A percentile compares a stretch with the other conserved stretches of the same genome.
phyloP scores from a whole-genome alignment of 2,329 filamentous ascomycete species.

The Aureobasidium leucospermi region DNA sequence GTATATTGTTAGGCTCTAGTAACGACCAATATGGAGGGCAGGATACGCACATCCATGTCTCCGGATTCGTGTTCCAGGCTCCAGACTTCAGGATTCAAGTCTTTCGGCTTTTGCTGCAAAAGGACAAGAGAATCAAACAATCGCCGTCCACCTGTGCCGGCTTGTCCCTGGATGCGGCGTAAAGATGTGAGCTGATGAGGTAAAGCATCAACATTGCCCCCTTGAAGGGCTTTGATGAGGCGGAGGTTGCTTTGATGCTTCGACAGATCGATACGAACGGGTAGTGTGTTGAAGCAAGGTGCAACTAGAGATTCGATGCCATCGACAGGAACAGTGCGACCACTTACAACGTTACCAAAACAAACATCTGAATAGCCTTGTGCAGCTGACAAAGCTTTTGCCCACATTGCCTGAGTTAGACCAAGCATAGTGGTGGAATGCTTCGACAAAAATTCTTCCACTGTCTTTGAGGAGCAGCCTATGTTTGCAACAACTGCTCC shows the following conservation, averaged over 20 bases:
- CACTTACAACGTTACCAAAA: slow-evolving; percentile 81
- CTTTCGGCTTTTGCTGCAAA: slow-evolving; percentile 55
- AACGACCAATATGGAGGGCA: neutral
- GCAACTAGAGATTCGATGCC: slow-evolving; percentile 68
- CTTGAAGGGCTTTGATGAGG: slow-evolving; percentile 54
- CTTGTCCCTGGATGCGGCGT: slow-evolving; percentile 54
- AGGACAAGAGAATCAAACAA: slow-evolving; percentile 79
- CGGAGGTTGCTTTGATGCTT: slow-evolving; percentile 45
- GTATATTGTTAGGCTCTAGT: neutral
- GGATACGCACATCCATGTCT: slow-evolving; percentile 55
- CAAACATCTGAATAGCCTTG: slow-evolving; percentile 60
- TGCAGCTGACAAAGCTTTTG: slow-evolving; percentile 52
- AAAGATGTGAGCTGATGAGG: slow-evolving; percentile 69
- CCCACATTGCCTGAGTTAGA: slow-evolving; percentile 67
- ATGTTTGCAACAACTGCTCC: slow-evolving; percentile 7
- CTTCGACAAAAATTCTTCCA: slow-evolving; percentile 45
- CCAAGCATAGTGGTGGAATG: slow-evolving; percentile 55
- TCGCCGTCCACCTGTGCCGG: slow-evolving; percentile 33
- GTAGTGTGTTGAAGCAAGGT: slow-evolving; percentile 87
- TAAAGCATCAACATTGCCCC: slow-evolving; percentile 54
- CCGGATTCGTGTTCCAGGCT: slow-evolving; percentile 44
- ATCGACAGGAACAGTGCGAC: slow-evolving; percentile 60
- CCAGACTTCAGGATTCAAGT: slow-evolving; percentile 45
- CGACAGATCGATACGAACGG: slow-evolving; percentile 54
- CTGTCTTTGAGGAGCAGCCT: slow-evolving; percentile 32